These are phyloP conservation scores for Lactarius vividus DNA, from an alignment of 768 basidiomycete species.

Conservation along the genomic window DNA sequence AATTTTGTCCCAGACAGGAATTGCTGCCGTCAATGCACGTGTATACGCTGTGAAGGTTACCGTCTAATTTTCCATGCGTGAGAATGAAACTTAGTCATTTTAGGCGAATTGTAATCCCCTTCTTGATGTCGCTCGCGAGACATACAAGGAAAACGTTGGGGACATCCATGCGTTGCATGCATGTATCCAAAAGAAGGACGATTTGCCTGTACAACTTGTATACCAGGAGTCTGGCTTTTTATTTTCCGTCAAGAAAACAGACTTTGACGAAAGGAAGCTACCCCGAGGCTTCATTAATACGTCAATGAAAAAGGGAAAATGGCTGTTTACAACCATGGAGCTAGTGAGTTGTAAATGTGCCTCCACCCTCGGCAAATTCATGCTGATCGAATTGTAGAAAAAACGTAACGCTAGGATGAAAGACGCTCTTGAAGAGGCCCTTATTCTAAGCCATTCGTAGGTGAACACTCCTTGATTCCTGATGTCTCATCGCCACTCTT, in stretches of 20 bases:
- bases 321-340: constrained; percentile 77
- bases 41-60: constrained; percentile 84
- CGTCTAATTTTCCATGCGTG: neutral
- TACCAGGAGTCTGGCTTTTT: constrained; percentile 76
- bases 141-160: constrained; percentile 88
- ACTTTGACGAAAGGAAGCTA: constrained; percentile 58
- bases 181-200: constrained; percentile 57
- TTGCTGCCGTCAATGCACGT: constrained; percentile 70
- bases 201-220: constrained; percentile 60
- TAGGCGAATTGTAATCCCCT: constrained; percentile 77
- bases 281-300: constrained; percentile 74
- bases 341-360: constrained; percentile 49
- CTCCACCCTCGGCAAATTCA: neutral
- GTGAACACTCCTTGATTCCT: constrained; percentile 19
- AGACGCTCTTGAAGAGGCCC: constrained; percentile 85
- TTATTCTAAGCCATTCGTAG: constrained; percentile 81
- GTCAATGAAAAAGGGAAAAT: constrained; percentile 62
- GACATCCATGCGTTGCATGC: constrained; percentile 76
- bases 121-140: constrained; percentile 92
- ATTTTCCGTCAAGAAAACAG: constrained; percentile 65
- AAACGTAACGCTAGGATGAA: constrained; percentile 88
- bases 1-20: constrained; percentile 51
- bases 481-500: constrained; percentile 4
- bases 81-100: neutral
- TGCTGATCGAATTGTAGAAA: constrained; percentile 47